Evolutionary conservation across 2,329 filamentous ascomycete species (phyloP).

Genomic region (Microascus cirrosus): DNA sequence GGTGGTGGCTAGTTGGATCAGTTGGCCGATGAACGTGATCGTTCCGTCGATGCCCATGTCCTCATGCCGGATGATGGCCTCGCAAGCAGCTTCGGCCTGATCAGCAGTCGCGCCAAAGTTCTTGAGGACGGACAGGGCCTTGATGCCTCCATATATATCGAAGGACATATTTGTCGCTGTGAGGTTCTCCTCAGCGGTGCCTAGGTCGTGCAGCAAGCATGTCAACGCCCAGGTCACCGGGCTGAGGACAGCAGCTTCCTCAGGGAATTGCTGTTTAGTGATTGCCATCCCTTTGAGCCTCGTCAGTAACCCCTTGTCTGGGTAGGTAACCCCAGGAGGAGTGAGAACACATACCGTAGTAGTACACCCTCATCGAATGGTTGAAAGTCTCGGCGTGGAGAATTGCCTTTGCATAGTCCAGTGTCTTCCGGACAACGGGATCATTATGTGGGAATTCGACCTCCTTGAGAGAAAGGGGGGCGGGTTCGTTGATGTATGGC

Average conservation of each 20-base stretch:
- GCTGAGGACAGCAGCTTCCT: slow-evolving; percentile 22
- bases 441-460: slow-evolving; percentile 35
- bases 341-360: slow-evolving; percentile 36
- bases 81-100: slow-evolving; percentile 58
- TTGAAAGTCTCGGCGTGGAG: slow-evolving; percentile 49
- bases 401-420: slow-evolving; percentile 36
- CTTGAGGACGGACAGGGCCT: slow-evolving; percentile 47
- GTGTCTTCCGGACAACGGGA: slow-evolving; percentile 28
- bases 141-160: slow-evolving; percentile 56
- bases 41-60: slow-evolving; percentile 54
- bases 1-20: slow-evolving; percentile 55
- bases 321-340: neutral
- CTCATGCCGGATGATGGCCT: slow-evolving; percentile 61
- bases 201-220: slow-evolving; percentile 64
- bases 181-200: slow-evolving; percentile 49
- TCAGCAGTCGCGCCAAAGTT: slow-evolving; percentile 30
- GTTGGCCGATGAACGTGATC: slow-evolving; percentile 50
- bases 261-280: slow-evolving; percentile 30
- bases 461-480: slow-evolving; percentile 20
- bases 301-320: slow-evolving; percentile 1
- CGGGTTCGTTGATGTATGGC: slow-evolving; percentile 24
- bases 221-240: slow-evolving; percentile 43
- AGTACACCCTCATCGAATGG: slow-evolving; percentile 61
- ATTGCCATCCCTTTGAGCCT: slow-evolving; percentile 24
- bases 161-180: slow-evolving; percentile 53